Conservation (phyloP, 176 grass and related monocot genomes). For the Eleusine coracana region DNA sequence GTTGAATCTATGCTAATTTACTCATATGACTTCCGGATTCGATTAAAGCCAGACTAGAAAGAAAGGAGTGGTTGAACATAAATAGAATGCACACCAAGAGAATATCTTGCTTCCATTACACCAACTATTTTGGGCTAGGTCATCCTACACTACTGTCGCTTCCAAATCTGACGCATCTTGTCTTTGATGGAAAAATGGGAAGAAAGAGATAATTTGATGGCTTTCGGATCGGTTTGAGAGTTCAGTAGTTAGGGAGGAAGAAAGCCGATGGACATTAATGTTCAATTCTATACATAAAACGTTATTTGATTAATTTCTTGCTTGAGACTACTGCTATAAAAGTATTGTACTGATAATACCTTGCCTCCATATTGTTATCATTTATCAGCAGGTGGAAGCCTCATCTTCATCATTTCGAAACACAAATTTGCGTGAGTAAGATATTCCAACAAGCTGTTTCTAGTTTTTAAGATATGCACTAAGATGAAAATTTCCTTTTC, state of each 20-base stretch:
- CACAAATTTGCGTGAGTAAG: slow-evolving; percentile 96
- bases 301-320: neutral
- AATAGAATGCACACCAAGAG: too few species aligned
- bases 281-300: neutral
- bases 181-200: too few species aligned
- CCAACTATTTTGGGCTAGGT: too few species aligned
- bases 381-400: slow-evolving; percentile 71
- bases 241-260: too few species aligned
- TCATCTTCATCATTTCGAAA: slow-evolving; percentile 60
- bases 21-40: neutral
- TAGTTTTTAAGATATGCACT: slow-evolving; percentile 20
- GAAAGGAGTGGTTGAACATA: too few species aligned
- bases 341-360: slow-evolving; percentile 34
- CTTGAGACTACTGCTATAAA: neutral
- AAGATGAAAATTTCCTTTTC: neutral
- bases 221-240: too few species aligned
- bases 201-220: too few species aligned
- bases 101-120: too few species aligned
- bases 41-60: too few species aligned
- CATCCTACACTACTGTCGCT: too few species aligned
- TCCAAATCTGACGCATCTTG: too few species aligned
- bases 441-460: slow-evolving; percentile 43
- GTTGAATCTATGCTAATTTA: slow-evolving; percentile 24
- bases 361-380: slow-evolving; percentile 39
- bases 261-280: neutral